Base-by-base conservation (phyloP, 768 basidiomycete species). In the Boletellus ananas region DNA sequence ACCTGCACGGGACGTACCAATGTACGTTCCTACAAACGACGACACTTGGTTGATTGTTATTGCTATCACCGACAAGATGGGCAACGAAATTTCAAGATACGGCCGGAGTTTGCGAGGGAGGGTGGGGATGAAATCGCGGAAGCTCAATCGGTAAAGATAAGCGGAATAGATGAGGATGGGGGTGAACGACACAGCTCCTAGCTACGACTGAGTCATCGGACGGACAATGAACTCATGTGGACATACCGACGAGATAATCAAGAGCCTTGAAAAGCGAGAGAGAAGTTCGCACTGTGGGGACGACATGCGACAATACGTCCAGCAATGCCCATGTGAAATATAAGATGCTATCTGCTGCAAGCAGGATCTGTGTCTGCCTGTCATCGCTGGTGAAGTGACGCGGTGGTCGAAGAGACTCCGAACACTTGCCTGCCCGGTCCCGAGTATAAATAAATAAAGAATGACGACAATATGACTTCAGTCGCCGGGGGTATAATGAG, bases 401-500 rank as follows among this genome's bases (percentile, higher is more conserved):
- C n/a, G 6, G 16, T 17, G 3, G 27, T 34, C 33, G 17, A 31
- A 36, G 21, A 45, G 14, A 25, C 34, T 31, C 23, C 14, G 43
- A 45, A 35, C 13, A 76, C 79, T 59, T 64, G 79, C 83, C 77
- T 71, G 36, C 74, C 72, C 48, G 70, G 70, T 18, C 72, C 71
- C 72, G 76, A 67, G 50, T 78, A 78, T 20, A 70, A 70, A 47
- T 79, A 65, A 46, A 83, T 55, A 55, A 88, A 68, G 36, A 76
- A 67, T 49, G 79, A 65, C 25, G 80, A 74, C 58, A 84, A 79
- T 34, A 89, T 59, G 52, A 80, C 65, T 66, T 89, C 87, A 45
- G 89, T 61, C 35, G 68, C 78, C 16, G 83, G 74, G 27, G 87
- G 86, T 52, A 88, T 75, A 54, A 87, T 66, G 47, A 89, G 67